Evolutionary conservation across 2,329 filamentous ascomycete genomes (phyloP).

Genomic region (Aureobasidium sp.): DNA sequence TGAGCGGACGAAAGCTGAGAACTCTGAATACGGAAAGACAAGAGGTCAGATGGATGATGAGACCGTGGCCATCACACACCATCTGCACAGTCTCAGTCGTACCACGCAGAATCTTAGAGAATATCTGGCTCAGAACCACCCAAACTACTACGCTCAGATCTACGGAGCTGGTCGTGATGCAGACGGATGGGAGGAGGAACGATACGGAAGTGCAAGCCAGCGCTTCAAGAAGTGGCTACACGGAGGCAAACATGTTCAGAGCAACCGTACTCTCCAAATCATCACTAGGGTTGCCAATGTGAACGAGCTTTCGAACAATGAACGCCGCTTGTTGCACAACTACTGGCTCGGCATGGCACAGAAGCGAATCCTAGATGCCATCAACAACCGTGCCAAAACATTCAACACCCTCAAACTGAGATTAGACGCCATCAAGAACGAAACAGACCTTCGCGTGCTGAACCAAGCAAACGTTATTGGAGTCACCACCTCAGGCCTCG

Average conservation of each 20-base stretch:
- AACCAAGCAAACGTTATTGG: slow-evolving; percentile 45
- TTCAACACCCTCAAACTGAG: slow-evolving; percentile 15
- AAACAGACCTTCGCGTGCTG: slow-evolving; percentile 33
- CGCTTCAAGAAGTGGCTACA: slow-evolving; percentile 17
- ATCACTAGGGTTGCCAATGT: background rate
- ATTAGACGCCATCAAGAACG: slow-evolving; percentile 25
- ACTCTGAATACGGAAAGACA: slow-evolving; percentile 22
- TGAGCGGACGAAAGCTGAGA: slow-evolving; percentile 34
- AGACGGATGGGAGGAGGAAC: background rate
- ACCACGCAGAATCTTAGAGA: slow-evolving; percentile 3
- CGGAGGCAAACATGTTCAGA: background rate
- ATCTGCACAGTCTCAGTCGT: slow-evolving; percentile 12
- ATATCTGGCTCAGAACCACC: slow-evolving; percentile 16
- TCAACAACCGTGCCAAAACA: slow-evolving; percentile 15
- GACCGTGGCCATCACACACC: slow-evolving; percentile 14
- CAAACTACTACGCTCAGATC: slow-evolving; percentile 17
- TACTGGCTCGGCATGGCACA: slow-evolving; percentile 15
- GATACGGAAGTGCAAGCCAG: background rate
- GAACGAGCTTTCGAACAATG: background rate
- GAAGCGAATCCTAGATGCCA: slow-evolving; percentile 12
- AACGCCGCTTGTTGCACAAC: slow-evolving; percentile 8
- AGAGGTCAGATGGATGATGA: slow-evolving; percentile 16
- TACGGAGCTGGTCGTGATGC: slow-evolving; percentile 1
- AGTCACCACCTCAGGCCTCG: slow-evolving; percentile 52
- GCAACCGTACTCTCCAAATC: background rate